Conservation (phyloP, 163 green algal species). For the Smithsoniella earleae region DNA sequence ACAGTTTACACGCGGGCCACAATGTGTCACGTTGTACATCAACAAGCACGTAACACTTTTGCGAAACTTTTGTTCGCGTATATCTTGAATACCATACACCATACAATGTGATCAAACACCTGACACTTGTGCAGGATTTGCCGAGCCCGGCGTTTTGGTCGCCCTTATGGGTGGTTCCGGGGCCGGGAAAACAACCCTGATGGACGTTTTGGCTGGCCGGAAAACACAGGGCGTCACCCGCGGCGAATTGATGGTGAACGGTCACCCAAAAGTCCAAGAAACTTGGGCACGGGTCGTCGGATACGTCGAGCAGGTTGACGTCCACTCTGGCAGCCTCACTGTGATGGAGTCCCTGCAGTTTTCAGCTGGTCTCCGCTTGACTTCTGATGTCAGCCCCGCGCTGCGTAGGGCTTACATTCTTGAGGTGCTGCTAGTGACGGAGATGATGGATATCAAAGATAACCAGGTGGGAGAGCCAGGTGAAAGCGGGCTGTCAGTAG, state of each 20-base stretch:
- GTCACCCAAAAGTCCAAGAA: conserved; percentile 50
- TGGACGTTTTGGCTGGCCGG: conserved; percentile 60
- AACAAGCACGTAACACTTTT: no score
- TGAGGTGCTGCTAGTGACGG: conserved; percentile 48
- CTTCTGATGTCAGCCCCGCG: conserved; percentile 21
- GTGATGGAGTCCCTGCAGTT: conserved; percentile 61
- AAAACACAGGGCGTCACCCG: conserved; percentile 51
- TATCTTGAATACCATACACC: not conserved
- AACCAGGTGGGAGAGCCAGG: conserved; percentile 36
- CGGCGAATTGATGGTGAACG: conserved; percentile 49
- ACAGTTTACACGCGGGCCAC: not conserved
- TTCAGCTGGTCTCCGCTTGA: conserved; percentile 47
- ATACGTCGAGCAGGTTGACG: conserved; percentile 63
- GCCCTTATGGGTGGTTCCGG: conserved; percentile 44
- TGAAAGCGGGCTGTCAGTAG: conserved; percentile 40
- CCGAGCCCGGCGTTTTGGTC: conserved; percentile 5
- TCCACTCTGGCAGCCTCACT: conserved; percentile 46
- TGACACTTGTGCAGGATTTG: conserved; percentile 18
- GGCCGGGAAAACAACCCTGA: conserved; percentile 62
- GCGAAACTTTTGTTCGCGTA: no score
- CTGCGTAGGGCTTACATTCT: conserved; percentile 41
- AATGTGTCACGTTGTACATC: no score
- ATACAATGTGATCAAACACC: not conserved
- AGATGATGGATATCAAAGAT: conserved; percentile 39
- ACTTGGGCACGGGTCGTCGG: conserved; percentile 54